A percentile compares a stretch with the other conserved stretches of the same genome.
Conservation (phyloP, 768 basidiomycete genomes). For the Cystofilobasidium bisporidii region DNA sequence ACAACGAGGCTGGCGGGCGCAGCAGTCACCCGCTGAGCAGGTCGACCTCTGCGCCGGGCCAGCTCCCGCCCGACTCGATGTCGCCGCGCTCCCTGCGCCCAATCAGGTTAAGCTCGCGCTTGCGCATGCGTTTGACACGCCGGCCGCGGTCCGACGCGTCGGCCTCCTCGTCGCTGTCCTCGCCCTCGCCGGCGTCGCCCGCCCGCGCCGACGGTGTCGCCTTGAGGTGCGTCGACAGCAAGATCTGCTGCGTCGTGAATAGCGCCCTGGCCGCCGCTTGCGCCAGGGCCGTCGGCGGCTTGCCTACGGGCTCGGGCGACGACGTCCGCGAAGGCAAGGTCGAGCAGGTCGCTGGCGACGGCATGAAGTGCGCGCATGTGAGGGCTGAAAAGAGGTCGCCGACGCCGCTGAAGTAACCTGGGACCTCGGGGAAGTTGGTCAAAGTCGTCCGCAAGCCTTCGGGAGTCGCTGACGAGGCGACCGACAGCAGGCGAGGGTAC, state of each 20-base stretch:
- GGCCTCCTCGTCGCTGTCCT: slow-evolving; percentile 61
- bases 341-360: slow-evolving; percentile 3
- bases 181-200: slow-evolving; percentile 48
- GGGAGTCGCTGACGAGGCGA: slow-evolving; percentile 15
- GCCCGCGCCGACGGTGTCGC: slow-evolving; percentile 42
- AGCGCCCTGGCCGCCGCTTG: slow-evolving; percentile 17
- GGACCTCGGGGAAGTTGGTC: slow-evolving; percentile 63
- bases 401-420: slow-evolving; percentile 91
- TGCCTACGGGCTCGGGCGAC: slow-evolving; percentile 21
- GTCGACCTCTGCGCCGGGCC: slow-evolving; percentile 21
- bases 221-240: slow-evolving; percentile 24
- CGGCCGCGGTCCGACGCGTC: slow-evolving; percentile 59
- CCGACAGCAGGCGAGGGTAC: slow-evolving; percentile 19
- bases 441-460: slow-evolving; percentile 8
- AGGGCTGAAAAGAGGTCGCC: slow-evolving; percentile 95
- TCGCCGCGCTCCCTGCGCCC: slow-evolving; percentile 15
- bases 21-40: not conserved
- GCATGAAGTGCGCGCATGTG: slow-evolving; percentile 64
- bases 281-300: slow-evolving; percentile 3
- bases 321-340: slow-evolving; percentile 4
- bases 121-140: slow-evolving; percentile 63
- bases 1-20: no score
- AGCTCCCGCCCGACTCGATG: slow-evolving; percentile 14
- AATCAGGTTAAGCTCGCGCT: slow-evolving; percentile 73
- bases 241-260: slow-evolving; percentile 24